phyloP scores from a whole-genome alignment of 108 stramenopile genomes.

The Nitzschia putrida region DNA sequence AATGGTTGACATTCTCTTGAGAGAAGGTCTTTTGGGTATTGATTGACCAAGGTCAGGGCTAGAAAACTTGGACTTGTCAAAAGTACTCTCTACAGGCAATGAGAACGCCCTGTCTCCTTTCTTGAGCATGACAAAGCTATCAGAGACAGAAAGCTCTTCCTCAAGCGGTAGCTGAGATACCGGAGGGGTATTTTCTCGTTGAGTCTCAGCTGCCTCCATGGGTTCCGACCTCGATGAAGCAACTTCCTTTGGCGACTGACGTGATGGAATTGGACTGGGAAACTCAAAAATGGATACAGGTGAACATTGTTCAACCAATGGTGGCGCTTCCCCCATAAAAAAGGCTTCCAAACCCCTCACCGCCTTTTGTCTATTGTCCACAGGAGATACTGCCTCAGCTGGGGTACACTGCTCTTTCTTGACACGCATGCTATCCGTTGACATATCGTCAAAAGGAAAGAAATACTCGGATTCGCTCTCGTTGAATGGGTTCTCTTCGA shows the following conservation, averaged over 20 bases:
- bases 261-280: neutral
- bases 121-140: neutral
- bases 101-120: conserved; percentile 7
- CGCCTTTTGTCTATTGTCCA: conserved; percentile 2
- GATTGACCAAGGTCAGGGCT: neutral
- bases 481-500: neutral
- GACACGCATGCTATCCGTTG: neutral
- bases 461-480: conserved; percentile 5
- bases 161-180: neutral
- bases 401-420: conserved; percentile 1
- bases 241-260: neutral
- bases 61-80: no score
- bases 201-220: neutral
- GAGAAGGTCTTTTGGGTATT: conserved; percentile 10
- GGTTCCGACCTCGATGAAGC: neutral
- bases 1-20: conserved; percentile 25
- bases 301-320: neutral
- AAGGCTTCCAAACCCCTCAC: conserved; percentile 12
- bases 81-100: conserved; percentile 1
- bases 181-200: neutral
- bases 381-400: no score
- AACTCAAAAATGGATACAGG: conserved; percentile 9
- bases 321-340: conserved; percentile 6
- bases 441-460: conserved; percentile 11
- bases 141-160: neutral